These are phyloP conservation scores for Neurospora discreta DNA, from an alignment of 495 filamentous ascomycete species.

Conservation along the genomic window DNA sequence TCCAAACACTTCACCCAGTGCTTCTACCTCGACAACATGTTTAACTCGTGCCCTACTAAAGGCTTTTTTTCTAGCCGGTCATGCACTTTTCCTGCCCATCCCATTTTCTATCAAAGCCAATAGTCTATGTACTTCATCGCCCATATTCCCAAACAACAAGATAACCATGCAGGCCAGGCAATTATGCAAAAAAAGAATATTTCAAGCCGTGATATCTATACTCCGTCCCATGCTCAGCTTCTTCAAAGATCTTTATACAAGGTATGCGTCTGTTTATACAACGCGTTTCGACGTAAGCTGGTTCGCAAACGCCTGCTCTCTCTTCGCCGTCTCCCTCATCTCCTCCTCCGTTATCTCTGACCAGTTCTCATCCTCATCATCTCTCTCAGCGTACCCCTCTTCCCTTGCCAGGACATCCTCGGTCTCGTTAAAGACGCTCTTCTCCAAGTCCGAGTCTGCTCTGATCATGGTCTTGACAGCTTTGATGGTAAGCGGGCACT, in stretches of 20 bases:
- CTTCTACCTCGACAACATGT: neutral
- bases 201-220: neutral
- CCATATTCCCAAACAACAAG: neutral
- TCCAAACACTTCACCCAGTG: neutral
- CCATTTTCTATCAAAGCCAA: neutral
- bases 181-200: neutral
- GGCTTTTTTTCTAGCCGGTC: neutral
- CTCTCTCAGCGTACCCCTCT: neutral
- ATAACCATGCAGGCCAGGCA: neutral
- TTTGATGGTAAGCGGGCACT: constrained; percentile 18
- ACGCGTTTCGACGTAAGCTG: neutral
- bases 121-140: neutral
- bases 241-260: neutral
- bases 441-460: neutral
- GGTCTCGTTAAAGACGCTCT: neutral
- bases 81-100: neutral
- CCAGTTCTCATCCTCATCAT: neutral
- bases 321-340: neutral
- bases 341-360: neutral
- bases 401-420: neutral
- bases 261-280: neutral
- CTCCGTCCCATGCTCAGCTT: neutral
- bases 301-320: neutral
- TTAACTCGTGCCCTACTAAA: neutral
- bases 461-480: constrained; percentile 30